These are phyloP conservation scores for Skeletonema menzelii DNA, from an alignment of 108 stramenopile species.

Conservation along the genomic window DNA sequence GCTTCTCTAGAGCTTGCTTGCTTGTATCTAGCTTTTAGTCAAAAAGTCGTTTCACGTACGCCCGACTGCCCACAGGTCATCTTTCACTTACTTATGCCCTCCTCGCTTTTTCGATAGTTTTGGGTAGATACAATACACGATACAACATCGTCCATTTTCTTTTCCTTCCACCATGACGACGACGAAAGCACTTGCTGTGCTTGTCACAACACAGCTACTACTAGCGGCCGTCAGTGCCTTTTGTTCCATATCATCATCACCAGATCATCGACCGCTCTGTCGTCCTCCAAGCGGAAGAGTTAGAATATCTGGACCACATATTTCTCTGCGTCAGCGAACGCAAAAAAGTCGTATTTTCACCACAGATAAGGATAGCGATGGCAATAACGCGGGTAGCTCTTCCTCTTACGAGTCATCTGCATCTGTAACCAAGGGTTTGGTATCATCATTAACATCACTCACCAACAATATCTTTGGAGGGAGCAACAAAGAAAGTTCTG, in stretches of 20 bases:
- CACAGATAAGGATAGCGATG: neutral
- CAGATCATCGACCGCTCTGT: neutral
- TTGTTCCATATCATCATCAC: neutral
- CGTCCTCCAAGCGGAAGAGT: neutral
- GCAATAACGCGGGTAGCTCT: neutral
- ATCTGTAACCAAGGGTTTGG: slow-evolving; percentile 26
- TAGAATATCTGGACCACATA: neutral
- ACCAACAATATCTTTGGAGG: slow-evolving; percentile 22
- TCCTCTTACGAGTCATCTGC: slow-evolving; percentile 35
- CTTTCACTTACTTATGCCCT: too few species aligned
- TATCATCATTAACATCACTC: slow-evolving; percentile 30
- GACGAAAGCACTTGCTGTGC: neutral
- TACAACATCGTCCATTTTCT: neutral
- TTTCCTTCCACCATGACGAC: neutral
- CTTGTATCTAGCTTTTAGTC: too few species aligned
- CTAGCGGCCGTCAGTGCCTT: neutral
- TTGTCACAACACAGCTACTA: neutral
- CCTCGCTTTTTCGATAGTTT: too few species aligned
- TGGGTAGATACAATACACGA: too few species aligned
- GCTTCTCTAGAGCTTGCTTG: too few species aligned
- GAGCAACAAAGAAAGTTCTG: neutral
- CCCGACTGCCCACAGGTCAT: too few species aligned
- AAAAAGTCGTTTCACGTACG: too few species aligned
- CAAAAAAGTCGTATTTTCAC: neutral
- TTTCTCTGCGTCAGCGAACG: neutral